phyloP scores from a whole-genome alignment of 2,329 filamentous ascomycete species.

The Ustilaginoidea virens region DNA sequence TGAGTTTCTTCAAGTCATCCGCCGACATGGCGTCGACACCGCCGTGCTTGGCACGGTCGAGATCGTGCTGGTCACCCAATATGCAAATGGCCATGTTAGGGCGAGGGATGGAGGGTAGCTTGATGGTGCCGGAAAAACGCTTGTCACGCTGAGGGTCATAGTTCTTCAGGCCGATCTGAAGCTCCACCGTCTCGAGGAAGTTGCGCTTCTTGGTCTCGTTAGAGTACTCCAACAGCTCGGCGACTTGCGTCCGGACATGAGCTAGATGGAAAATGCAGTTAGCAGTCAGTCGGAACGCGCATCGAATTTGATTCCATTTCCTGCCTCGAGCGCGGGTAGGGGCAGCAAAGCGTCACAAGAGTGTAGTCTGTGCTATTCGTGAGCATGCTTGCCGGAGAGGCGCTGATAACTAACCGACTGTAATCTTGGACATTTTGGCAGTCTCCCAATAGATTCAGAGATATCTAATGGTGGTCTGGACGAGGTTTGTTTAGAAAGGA shows the following conservation, averaged over 20 bases:
- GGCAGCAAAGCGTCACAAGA: no score
- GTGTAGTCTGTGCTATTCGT: no score
- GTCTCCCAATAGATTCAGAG: constrained; percentile 64
- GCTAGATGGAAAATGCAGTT: constrained; percentile 26
- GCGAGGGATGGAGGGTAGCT: constrained; percentile 79
- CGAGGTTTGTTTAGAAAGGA: constrained; percentile 12
- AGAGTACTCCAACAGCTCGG: constrained; percentile 90
- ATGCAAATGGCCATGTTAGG: constrained; percentile 78
- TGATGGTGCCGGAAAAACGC: constrained; percentile 99
- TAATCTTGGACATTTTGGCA: constrained; percentile 79
- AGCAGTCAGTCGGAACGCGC: no score
- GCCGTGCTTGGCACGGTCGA: constrained; percentile 98
- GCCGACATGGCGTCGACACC: constrained; percentile 96
- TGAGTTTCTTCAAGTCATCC: constrained; percentile 99
- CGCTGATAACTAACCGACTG: constrained; percentile 54
- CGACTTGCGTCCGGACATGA: constrained; percentile 91
- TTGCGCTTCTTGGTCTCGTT: constrained; percentile 91
- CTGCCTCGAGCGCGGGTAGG: no score
- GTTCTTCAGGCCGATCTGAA: constrained; percentile 93
- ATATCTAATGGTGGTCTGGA: constrained; percentile 56
- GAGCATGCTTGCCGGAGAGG: no score
- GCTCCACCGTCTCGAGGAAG: constrained; percentile 90
- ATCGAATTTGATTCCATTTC: no score
- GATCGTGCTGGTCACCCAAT: constrained; percentile 76
- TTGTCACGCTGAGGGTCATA: constrained; percentile 99